Evolutionary conservation across 257 asterid species (phyloP).

Genomic region (Solanum paucissectum): DNA sequence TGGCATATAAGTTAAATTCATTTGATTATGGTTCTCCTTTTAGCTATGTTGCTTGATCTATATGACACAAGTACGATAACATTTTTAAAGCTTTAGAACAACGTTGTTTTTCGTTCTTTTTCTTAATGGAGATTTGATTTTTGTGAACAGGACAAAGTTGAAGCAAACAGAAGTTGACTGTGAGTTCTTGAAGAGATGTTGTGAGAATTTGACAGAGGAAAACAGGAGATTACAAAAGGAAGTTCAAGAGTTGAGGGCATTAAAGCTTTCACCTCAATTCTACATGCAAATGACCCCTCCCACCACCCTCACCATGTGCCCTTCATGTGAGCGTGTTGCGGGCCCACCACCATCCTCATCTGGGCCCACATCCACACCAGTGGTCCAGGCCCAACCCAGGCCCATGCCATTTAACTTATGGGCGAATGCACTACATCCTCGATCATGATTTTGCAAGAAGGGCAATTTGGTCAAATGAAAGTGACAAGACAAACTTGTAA

Average conservation of each 20-base stretch:
- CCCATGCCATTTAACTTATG: conserved; percentile 44
- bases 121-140: not conserved
- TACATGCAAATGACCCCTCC: conserved; percentile 89
- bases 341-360: conserved; percentile 24
- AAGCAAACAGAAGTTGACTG: conserved; percentile 86
- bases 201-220: conserved; percentile 61
- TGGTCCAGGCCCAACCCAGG: conserved; percentile 15
- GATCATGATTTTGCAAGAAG: conserved; percentile 21
- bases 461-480: not conserved
- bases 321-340: conserved; percentile 70
- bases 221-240: conserved; percentile 67
- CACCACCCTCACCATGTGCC: conserved; percentile 80
- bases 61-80: not conserved
- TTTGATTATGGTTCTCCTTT: not conserved
- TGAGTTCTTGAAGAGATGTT: conserved; percentile 60
- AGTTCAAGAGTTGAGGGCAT: conserved; percentile 63
- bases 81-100: too few species aligned
- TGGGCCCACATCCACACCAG: not conserved
- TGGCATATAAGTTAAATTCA: not conserved
- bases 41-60: not conserved
- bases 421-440: conserved; percentile 26
- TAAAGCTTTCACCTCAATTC: conserved; percentile 56
- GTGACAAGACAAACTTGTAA: not conserved
- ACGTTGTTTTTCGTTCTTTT: not conserved
- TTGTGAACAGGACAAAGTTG: conserved; percentile 52